Evolutionary conservation across 768 basidiomycete species (phyloP), one percentile per base, ranked within the genome.

Genomic region (Mycena polygramma): DNA sequence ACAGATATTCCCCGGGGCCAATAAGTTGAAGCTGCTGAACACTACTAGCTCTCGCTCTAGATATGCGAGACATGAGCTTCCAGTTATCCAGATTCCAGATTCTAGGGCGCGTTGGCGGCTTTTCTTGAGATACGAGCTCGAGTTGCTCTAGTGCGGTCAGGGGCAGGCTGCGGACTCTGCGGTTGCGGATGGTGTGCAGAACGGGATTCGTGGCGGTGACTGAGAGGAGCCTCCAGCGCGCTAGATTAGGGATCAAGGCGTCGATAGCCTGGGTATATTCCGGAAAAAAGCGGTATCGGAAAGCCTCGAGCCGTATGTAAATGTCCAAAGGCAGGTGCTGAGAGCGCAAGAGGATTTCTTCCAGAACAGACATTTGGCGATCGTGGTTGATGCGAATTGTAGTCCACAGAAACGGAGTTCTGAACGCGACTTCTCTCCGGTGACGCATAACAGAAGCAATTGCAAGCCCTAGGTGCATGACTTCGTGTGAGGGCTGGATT

Each of bases 171-270:
- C 57, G 62, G 10, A 72, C n/a, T n/a, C n/a, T 55, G 2, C 53
- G 62, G 2, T 35, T 66, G 7, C 52, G 52, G 10, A 72, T 62
- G 13, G 22, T 46, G 52, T 68, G 67, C 20, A 72, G 58, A 0
- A 72, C 71, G 0, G 71, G 71, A 45, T 72, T 72, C 22, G 67
- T 68, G 2, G 71, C 63, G 24, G 26, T 68, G 10, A 72, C 43
- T 0, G 57, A 39, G 7, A 72, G 57, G 6, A 58, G 48, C 1
- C 59, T 51, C 71, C 71, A 72, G 35, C 67, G 71, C 13, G 45
- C 45, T 22, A 65, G 35, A 24, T 72, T 48, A 0, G 62, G 43
- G 4, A 65, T 26, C 22, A 72, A 46, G 3, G 45, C 8, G 19
- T 72, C 67, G 35, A 72, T 41, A 9, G 61, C 58, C 36, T 60